A percentile compares a stretch with the other conserved stretches of the same genome.
These are phyloP conservation scores for Phragmites australis DNA, from an alignment of 176 grass and related monocot species.

Conservation along the genomic window DNA sequence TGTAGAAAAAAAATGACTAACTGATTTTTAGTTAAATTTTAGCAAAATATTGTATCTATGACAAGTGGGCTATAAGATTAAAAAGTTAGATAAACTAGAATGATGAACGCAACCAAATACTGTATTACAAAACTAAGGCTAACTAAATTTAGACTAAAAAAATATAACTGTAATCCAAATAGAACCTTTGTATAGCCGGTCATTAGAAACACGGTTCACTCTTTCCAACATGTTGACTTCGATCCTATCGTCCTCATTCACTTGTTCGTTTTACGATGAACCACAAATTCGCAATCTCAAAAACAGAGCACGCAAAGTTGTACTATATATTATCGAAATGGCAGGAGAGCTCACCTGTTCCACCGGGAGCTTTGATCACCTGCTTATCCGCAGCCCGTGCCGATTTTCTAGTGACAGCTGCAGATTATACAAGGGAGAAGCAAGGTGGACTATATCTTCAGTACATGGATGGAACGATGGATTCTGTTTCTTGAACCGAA, in stretches of 20 bases:
- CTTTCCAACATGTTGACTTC: background rate
- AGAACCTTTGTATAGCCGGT: too few species aligned
- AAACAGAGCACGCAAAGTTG: background rate
- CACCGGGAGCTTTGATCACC: background rate
- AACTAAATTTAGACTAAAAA: too few species aligned
- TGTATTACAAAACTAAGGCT: too few species aligned
- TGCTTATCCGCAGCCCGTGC: background rate
- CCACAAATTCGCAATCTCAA: background rate
- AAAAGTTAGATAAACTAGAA: too few species aligned
- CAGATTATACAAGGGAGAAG: background rate
- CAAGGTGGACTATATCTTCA: background rate
- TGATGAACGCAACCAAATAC: too few species aligned
- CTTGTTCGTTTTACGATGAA: background rate
- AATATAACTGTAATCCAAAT: too few species aligned
- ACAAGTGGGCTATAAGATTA: too few species aligned
- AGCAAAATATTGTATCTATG: too few species aligned
- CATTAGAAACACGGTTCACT: conserved; percentile 3
- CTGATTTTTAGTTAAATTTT: too few species aligned
- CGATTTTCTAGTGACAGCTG: background rate
- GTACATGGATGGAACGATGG: conserved; percentile 2
- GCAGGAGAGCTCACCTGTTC: conserved; percentile 12
- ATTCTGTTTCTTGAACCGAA: background rate
- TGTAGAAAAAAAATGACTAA: too few species aligned
- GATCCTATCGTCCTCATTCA: background rate
- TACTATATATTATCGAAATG: background rate